Base-by-base conservation (phyloP, 2,329 filamentous ascomycete species). In the Thelonectria blattea region DNA sequence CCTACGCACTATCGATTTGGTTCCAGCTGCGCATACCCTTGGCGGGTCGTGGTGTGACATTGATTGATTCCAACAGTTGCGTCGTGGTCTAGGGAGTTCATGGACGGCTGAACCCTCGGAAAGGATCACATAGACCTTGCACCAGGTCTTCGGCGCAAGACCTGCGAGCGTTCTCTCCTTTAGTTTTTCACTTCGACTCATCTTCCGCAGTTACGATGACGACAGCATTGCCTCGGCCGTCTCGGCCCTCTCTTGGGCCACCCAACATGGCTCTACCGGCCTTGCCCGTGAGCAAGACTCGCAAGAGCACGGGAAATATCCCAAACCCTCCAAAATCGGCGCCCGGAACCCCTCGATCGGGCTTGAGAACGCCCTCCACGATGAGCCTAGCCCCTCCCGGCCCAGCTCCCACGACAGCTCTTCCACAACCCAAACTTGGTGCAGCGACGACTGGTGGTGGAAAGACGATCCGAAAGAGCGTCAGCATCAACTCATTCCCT, bases 401-500 rank as follows among this genome's bases (percentile, higher is more conserved):
- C 41, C 81, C 85, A 30, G 79, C 81, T 37, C 79, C 85, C 7
- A 80, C 80, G 10, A 81, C 83, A 5, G 80, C 82, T 51, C 76
- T 89, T 11, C 83, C 86, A 5, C 81, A 85, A 15, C 79, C 85
- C 17, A 85, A 84, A 60, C 80, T 84, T 2, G 76, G 82, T 6
- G 82, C 86, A 9, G 80, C 80, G 37, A 77, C 87, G 14, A 88
- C 85, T 63, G 80, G 80, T 32, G 80, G 85, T 5, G 86, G 87
- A 24, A 93, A 89, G 75, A 87, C 88, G 1, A 77, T 97, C 56
- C 88, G 93, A 63, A 96, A 96, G 77, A 91, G 91, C 1, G 90
- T 96, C 71, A 97, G 93, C 81, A 96, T 97, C 72, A 94, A 93
- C 73, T 89, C 92, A 1, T 97, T 98, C 72, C 94, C 94, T 30